Conservation (phyloP, 768 basidiomycete species). For the Lactifluus hygrophoroides region DNA sequence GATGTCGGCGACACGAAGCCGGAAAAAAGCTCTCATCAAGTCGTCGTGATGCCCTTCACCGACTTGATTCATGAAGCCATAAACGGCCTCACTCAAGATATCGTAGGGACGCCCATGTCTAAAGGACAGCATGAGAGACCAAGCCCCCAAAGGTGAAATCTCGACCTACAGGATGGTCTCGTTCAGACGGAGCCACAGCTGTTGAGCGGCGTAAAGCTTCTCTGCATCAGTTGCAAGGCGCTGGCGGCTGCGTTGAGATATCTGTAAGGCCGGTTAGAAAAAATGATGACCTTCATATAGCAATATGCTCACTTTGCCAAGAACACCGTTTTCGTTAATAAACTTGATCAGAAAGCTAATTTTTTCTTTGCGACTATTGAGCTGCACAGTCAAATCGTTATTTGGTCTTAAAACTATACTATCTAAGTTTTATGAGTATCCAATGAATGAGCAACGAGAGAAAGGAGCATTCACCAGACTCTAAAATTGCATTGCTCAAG, state of each 20-base stretch:
- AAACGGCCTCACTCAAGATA: slow-evolving; percentile 63
- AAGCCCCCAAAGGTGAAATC: not conserved
- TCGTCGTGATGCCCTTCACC: slow-evolving; percentile 60
- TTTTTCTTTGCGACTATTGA: slow-evolving; percentile 65
- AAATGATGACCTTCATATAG: too few relatives aligned
- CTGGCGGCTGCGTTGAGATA: slow-evolving; percentile 73
- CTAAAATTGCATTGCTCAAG: slow-evolving; percentile 59
- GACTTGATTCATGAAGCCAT: slow-evolving; percentile 54
- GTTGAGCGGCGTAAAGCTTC: slow-evolving; percentile 71
- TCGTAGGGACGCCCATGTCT: slow-evolving; percentile 51
- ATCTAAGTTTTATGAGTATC: slow-evolving; percentile 33
- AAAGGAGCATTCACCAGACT: slow-evolving; percentile 47
- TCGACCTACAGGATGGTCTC: slow-evolving; percentile 50
- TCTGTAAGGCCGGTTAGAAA: slow-evolving; percentile 36
- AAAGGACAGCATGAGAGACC: not conserved
- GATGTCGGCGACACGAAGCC: slow-evolving; percentile 53
- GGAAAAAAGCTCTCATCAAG: slow-evolving; percentile 77
- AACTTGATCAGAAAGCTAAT: slow-evolving; percentile 82
- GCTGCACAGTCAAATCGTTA: slow-evolving; percentile 73
- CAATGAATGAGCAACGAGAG: not conserved
- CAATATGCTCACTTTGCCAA: slow-evolving; percentile 62
- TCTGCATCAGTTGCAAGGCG: slow-evolving; percentile 76
- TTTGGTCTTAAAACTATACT: slow-evolving; percentile 58
- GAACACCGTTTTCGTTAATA: slow-evolving; percentile 77
- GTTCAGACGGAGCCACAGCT: slow-evolving; percentile 74